These are phyloP conservation scores for Withania somnifera DNA, from an alignment of 305 asterid species.

Conservation along the genomic window DNA sequence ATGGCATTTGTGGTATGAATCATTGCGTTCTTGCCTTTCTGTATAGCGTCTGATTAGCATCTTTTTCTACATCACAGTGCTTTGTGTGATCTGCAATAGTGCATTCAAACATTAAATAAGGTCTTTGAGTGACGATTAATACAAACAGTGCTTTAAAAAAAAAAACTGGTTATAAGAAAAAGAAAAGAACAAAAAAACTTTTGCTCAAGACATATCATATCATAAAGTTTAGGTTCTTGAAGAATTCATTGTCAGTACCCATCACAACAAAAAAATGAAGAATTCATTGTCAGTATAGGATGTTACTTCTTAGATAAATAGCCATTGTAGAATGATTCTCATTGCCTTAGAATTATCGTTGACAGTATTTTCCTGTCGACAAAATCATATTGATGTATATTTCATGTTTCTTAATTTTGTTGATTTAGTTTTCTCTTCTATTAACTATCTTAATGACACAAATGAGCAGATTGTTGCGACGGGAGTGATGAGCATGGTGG, in stretches of 20 bases:
- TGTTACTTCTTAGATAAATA: neutral
- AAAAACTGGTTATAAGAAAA: neutral
- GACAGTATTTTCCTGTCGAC: neutral
- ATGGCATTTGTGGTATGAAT: conserved; percentile 82
- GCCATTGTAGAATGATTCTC: neutral
- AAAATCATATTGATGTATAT: neutral
- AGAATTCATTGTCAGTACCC: neutral
- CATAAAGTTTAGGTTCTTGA: neutral
- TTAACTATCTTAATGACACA: conserved; percentile 8
- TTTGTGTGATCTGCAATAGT: neutral
- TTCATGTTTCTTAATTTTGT: neutral
- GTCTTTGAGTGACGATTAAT: neutral
- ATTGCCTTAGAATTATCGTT: neutral
- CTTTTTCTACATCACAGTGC: neutral
- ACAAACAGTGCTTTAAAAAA: neutral
- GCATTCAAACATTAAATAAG: neutral
- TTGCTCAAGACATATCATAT: neutral
- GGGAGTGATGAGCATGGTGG: conserved; percentile 97
- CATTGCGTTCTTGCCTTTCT: neutral
- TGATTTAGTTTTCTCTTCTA: neutral
- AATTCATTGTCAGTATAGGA: neutral
- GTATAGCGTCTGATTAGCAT: neutral
- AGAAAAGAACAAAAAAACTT: neutral
- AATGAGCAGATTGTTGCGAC: conserved; percentile 88
- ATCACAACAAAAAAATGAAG: too few relatives aligned